These are phyloP conservation scores for Nemania abortiva DNA, from an alignment of 2,329 filamentous ascomycete species.

Conservation along the genomic window DNA sequence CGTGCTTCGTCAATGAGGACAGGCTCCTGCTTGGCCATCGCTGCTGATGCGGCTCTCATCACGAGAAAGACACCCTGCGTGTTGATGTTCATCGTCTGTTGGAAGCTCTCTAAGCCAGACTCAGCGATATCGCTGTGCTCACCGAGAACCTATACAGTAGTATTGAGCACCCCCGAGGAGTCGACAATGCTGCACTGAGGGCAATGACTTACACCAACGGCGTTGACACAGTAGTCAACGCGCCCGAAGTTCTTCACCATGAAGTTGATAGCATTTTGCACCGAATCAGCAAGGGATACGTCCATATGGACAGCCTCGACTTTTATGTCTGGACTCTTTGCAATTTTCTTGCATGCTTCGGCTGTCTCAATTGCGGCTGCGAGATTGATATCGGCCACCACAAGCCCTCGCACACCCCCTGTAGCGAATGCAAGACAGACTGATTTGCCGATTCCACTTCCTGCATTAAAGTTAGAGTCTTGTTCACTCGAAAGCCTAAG, in stretches of 20 bases:
- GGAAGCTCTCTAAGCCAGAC: conserved; percentile 15
- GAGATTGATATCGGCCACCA: conserved; percentile 43
- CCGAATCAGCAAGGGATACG: conserved; percentile 29
- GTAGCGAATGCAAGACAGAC: conserved; percentile 32
- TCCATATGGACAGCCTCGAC: conserved; percentile 37
- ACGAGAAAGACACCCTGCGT: conserved; percentile 23
- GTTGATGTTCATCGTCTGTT: background rate
- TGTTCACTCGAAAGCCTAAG: no score
- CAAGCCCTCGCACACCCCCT: conserved; percentile 28
- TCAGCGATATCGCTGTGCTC: conserved; percentile 35
- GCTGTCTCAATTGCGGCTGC: conserved; percentile 28
- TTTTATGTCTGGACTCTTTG: conserved; percentile 33
- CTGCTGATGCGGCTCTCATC: background rate
- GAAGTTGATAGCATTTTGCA: conserved; percentile 24
- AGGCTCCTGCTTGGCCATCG: conserved; percentile 42
- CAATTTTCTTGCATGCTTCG: conserved; percentile 6
- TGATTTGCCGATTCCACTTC: conserved; percentile 28
- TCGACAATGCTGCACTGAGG: no score
- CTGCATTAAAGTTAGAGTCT: no score
- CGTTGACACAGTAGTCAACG: conserved; percentile 42
- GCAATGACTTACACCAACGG: conserved; percentile 42
- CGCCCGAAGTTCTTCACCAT: conserved; percentile 36
- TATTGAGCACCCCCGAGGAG: no score
- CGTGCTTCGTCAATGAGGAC: background rate
- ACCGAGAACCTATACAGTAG: no score